These are phyloP conservation scores for Phytophthora uliginosa DNA, from an alignment of 352 stramenopile genomes.

Conservation along the genomic window DNA sequence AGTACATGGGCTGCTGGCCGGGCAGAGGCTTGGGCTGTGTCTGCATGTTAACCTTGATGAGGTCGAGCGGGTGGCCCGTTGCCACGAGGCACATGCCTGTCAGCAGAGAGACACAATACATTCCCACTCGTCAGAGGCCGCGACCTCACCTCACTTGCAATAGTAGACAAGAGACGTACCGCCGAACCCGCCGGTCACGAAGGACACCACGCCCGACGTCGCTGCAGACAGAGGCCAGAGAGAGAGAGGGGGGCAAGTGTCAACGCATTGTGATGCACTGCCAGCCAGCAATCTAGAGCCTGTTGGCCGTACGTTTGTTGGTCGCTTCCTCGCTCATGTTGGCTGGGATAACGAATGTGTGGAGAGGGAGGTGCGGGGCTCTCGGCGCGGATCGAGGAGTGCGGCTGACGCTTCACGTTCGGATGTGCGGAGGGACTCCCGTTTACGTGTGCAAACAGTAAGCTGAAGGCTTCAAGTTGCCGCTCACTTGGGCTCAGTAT, in stretches of 20 bases:
- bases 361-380: conserved; percentile 20
- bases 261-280: background rate
- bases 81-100: conserved; percentile 92
- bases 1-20: conserved; percentile 77
- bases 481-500: conserved; percentile 32
- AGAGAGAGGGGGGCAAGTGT: background rate
- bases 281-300: no score
- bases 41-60: conserved; percentile 97
- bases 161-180: conserved; percentile 54
- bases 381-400: conserved; percentile 28
- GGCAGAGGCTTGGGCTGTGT: conserved; percentile 84
- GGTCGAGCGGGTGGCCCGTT: conserved; percentile 95
- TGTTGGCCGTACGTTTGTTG: conserved; percentile 44
- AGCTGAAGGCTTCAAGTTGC: conserved; percentile 42
- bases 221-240: conserved; percentile 39
- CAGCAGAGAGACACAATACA: no score
- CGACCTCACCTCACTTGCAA: conserved; percentile 4
- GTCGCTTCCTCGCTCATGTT: conserved; percentile 56
- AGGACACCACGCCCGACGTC: conserved; percentile 92
- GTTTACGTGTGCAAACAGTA: conserved; percentile 44
- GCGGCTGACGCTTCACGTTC: conserved; percentile 41
- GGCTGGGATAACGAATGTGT: conserved; percentile 1
- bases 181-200: conserved; percentile 95
- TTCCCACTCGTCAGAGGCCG: background rate
- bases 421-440: conserved; percentile 32